Evolutionary conservation across 2,329 filamentous ascomycete species (phyloP), one percentile per base, ranked within the genome.

Genomic region (Alternaria metachromatica): DNA sequence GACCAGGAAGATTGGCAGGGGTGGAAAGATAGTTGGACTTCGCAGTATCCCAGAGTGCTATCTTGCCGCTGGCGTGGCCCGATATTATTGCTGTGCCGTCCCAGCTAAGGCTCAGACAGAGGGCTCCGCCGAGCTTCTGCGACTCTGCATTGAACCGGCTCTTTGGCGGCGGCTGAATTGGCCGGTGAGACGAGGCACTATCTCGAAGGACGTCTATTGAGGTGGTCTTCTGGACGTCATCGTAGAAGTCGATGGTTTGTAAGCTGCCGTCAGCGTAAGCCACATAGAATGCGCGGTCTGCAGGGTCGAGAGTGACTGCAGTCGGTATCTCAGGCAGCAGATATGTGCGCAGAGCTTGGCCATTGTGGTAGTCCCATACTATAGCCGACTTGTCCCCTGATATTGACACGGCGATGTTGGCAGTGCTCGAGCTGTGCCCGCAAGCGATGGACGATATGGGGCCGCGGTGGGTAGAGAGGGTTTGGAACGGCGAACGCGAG

Each of bases 321-420:
- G 91, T 84, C 15, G 94, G 93, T 18, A 87, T 83, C n/a, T 86
- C 85, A 2, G 92, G 88, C 60, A 98, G 88, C 44, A 98, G 85
- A 68, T 96, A 89, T 5, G 94, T 98, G 46, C 94, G 89, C 61
- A 98, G 83, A 11, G 91, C 84, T 64, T 88, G 87, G 43, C 93
- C 93, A 1, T 89, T 92, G 65, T 90, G 88, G 77, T 96, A 96
- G 81, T 98, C 94, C 96, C 96, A 99, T 64, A 97, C 85, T 73
- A 97, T 90, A 71, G 93, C 93, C 8, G 93, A 96, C 80, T 92
- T 94, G 82, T 98, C 96, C 72, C 88, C 89, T 68, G 93, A 93
- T 7, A 90, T 88, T 4, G 95, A 96, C 20, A 97, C 87, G 63
- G 92, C 94, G 64, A 98, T 89, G 78, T 92, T 95, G 62, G 91